Evolutionary conservation across 2,329 filamentous ascomycete species (phyloP), one percentile per base, ranked within the genome.

Genomic region (Verticillium nonalfalfae): DNA sequence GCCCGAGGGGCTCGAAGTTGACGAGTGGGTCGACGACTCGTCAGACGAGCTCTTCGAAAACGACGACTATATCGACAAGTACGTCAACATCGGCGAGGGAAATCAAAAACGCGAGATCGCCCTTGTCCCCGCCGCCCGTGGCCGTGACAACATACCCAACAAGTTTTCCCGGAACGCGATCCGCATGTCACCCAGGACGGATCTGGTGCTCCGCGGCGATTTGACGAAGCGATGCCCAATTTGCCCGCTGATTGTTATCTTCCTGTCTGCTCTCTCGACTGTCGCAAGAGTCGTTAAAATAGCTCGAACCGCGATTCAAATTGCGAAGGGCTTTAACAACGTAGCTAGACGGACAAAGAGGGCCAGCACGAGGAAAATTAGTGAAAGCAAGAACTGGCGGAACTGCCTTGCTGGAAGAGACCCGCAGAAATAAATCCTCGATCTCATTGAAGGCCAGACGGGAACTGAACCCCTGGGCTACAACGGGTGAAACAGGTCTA

Each of bases 1-100:
- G 56, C 56, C 56, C 34, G 34, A 26, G 35, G 56, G 56, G n/a
- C 56, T 58, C 18, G 56, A 58, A n/a, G 39, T 58, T 35, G 56
- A 58, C 36, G 7, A 58, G 35, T 38, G 36, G 36, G 36, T 57
- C 31, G 55, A 57, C 55, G 26, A 57, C 9, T 35, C 33, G 31
- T 57, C 55, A n/a, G 55, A 57, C n/a, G 55, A 57, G 33, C 33
- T 57, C 21, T 57, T 57, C n/a, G 55, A 57, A 35, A 13, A 57
- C 31, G 55, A 57, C 26, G 31, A 57, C 21, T 57, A 57, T 33
- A 31, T 57, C 21, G 55, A 57, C 33, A 57, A 57, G 55, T 57
- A 35, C 31, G 31, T 57, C 35, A 57, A 34, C 26, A 57, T 57
- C 55, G 55, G 55, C 14, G 36, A 38, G 36, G 36, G 36, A 10